Evolutionary conservation across 768 basidiomycete genomes (phyloP), one percentile per base, ranked within the genome.

Genomic region (Crassisporium funariophilum): DNA sequence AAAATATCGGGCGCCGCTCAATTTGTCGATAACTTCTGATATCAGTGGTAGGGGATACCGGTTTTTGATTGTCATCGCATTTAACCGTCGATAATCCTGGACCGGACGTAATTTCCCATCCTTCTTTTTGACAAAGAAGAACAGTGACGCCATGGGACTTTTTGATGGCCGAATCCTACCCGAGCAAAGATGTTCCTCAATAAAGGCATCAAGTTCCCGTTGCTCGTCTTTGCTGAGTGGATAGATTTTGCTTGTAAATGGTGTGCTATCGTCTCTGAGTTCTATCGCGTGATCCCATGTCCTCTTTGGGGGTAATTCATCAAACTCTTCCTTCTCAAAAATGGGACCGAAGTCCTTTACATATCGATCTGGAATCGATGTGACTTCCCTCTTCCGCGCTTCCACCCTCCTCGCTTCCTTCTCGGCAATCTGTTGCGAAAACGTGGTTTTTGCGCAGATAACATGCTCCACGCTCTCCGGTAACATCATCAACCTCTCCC

Each of bases 41-140:
- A 67, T 62, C 0, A 66, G 58, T 1, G 65, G 66, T 9, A 68
- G 45, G 0, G 63, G 68, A 37, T 68, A 67, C 10, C 33, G 37
- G 48, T 66, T 50, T 22, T 64, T 61, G 4, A 59, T 47, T 2
- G 64, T 68, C 41, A 58, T 54, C 5, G 55, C 46, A 39, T 70
- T 71, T 0, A 70, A 51, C 12, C 50, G 53, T 23, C 48, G 27
- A 33, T 62, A 70, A 34, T 69, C 52, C 17, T 64, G 63, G 0
- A 66, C 55, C 42, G 49, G 58, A 0, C 43, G 41, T 0, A 61
- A 57, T 15, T 23, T 15, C 4, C 31, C 35, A 23, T 52, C 53
- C 41, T 60, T 23, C 19, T 36, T 36, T 7, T 16, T 36, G 15
- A 36, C 35, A 16, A 36, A 36, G 35, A 36, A 36, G 19, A 36